phyloP scores from a whole-genome alignment of 371 early-diverging fungal genomes.

The Haplosporangium sp. region DNA sequence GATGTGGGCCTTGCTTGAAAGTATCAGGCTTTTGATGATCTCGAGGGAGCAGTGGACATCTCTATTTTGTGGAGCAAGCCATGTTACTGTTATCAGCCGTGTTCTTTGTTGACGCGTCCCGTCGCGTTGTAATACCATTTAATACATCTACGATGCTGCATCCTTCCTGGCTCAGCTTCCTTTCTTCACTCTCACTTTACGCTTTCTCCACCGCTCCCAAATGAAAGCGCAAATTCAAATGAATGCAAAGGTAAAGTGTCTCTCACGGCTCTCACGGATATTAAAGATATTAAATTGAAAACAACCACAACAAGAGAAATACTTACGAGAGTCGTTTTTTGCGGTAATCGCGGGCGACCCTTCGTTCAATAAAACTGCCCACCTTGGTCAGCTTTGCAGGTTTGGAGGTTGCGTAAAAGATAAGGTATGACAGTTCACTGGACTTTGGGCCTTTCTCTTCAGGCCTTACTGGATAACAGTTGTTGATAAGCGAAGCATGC shows the following conservation, averaged over 20 bases:
- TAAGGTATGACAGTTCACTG: constrained; percentile 87
- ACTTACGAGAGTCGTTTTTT: constrained; percentile 73
- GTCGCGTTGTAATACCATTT: too few relatives aligned
- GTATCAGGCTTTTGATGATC: constrained; percentile 79
- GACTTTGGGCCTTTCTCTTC: constrained; percentile 86
- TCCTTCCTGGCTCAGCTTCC: too few relatives aligned
- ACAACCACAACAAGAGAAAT: constrained; percentile 10
- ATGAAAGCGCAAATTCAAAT: too few relatives aligned
- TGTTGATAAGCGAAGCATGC: constrained; percentile 92
- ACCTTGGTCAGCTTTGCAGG: constrained; percentile 95
- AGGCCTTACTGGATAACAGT: constrained; percentile 89
- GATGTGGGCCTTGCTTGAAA: constrained; percentile 79
- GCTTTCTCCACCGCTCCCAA: neutral
- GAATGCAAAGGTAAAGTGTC: too few relatives aligned
- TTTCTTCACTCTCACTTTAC: too few relatives aligned
- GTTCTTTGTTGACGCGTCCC: too few relatives aligned
- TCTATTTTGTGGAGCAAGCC: constrained; percentile 2
- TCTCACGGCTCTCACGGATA: neutral
- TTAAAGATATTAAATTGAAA: constrained; percentile 4
- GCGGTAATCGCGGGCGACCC: constrained; percentile 75
- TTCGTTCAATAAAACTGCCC: constrained; percentile 84
- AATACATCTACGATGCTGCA: too few relatives aligned
- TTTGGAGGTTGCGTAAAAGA: constrained; percentile 90
- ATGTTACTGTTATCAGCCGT: too few relatives aligned
- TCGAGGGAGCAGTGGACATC: constrained; percentile 65